Evolutionary conservation across 768 basidiomycete genomes (phyloP).

Genomic region (Agrocybe praecox): DNA sequence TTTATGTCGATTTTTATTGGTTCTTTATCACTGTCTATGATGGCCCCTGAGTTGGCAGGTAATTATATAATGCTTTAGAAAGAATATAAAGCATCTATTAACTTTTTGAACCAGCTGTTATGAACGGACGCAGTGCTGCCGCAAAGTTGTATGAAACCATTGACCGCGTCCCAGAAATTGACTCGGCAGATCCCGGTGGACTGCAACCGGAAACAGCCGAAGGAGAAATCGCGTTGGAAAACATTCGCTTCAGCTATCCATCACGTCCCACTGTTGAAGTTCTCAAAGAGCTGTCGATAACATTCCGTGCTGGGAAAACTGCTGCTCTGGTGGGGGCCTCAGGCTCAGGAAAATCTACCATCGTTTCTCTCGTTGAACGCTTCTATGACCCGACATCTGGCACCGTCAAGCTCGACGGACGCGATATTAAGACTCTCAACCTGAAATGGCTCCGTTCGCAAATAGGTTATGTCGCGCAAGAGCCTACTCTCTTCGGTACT

Average conservation of each 20-base stretch:
- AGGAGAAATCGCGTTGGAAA: constrained; percentile 43
- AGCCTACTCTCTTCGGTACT: constrained; percentile 78
- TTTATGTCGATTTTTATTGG: constrained; percentile 86
- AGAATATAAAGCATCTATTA: too few species aligned
- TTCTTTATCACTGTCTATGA: constrained; percentile 82
- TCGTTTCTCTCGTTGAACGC: constrained; percentile 74
- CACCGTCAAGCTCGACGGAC: constrained; percentile 51
- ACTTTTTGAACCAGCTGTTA: constrained; percentile 51
- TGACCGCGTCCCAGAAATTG: constrained; percentile 87
- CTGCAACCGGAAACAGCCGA: constrained; percentile 63
- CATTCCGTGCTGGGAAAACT: constrained; percentile 49
- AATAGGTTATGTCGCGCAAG: constrained; percentile 77
- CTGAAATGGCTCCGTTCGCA: constrained; percentile 71
- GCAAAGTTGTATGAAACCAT: constrained; percentile 89
- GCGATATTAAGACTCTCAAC: constrained; percentile 53
- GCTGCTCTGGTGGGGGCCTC: constrained; percentile 84
- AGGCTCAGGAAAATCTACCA: constrained; percentile 85
- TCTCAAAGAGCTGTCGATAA: constrained; percentile 12
- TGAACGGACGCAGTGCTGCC: constrained; percentile 84
- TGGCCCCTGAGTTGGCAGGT: constrained; percentile 90
- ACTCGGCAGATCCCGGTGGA: constrained; percentile 72
- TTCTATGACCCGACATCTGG: constrained; percentile 75
- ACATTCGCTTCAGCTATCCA: constrained; percentile 18
- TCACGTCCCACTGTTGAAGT: constrained; percentile 16
- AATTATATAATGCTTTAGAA: too few species aligned